Conservation (phyloP, 2,329 filamentous ascomycete genomes). For the Neoscytalidium dimidiatum region DNA sequence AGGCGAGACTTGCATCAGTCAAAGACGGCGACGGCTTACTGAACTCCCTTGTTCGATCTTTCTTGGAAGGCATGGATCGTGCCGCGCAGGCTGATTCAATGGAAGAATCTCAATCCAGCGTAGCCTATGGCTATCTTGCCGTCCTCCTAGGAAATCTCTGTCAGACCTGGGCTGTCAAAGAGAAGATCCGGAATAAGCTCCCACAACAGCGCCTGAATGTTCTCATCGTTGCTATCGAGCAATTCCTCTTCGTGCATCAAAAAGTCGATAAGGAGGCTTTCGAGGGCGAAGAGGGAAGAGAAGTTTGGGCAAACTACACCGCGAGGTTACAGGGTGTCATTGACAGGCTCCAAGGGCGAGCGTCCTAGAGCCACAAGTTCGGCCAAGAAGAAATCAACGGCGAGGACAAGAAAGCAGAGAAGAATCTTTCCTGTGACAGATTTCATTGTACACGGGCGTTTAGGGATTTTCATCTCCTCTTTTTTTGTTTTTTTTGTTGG, state of each 20-base stretch:
- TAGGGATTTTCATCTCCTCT: background rate
- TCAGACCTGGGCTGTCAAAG: constrained; percentile 52
- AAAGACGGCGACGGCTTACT: constrained; percentile 49
- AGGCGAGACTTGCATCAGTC: constrained; percentile 46
- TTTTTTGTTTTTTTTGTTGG: too few relatives aligned
- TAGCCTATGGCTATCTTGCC: constrained; percentile 83
- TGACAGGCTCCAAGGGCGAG: constrained; percentile 39
- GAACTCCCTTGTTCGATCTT: constrained; percentile 63
- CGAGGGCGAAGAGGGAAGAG: constrained; percentile 50
- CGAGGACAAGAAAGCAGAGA: background rate
- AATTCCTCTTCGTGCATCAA: constrained; percentile 63
- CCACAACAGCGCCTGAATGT: constrained; percentile 50
- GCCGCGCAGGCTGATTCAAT: constrained; percentile 59
- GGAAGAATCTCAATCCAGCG: constrained; percentile 74
- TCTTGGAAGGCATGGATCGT: constrained; percentile 66
- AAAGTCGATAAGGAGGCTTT: constrained; percentile 52
- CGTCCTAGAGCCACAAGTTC: too few relatives aligned
- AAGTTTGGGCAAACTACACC: constrained; percentile 53
- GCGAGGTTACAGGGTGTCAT: constrained; percentile 56
- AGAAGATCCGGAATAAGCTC: constrained; percentile 37
- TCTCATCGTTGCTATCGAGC: constrained; percentile 60
- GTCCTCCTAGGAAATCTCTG: constrained; percentile 82
- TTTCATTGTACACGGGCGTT: background rate
- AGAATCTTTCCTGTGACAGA: background rate
- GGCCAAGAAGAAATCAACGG: background rate